Evolutionary conservation across 441 rosid genomes (phyloP).

Genomic region (Macaranga tanarius): DNA sequence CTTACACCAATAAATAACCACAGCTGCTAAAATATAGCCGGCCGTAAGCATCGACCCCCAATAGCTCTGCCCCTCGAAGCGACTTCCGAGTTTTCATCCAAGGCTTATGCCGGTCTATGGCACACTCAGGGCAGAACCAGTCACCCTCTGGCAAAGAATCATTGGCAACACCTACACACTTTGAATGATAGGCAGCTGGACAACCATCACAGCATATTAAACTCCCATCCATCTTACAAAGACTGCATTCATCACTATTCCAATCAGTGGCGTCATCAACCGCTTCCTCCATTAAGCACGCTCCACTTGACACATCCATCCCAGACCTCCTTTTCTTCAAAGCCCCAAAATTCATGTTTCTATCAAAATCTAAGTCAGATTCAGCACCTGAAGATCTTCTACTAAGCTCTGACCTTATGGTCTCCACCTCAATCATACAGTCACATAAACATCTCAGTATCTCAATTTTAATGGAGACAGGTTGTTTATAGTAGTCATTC

Average conservation of each 20-base stretch:
- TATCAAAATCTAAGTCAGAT: constrained; percentile 59
- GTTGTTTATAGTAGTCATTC: constrained; percentile 64
- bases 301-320: constrained; percentile 57
- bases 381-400: constrained; percentile 71
- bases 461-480: constrained; percentile 65
- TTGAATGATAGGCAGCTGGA: constrained; percentile 93
- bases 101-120: constrained; percentile 53
- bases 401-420: constrained; percentile 69
- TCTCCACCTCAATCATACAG: constrained; percentile 66
- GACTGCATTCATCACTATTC: constrained; percentile 92
- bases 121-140: constrained; percentile 96
- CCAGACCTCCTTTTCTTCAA: constrained; percentile 59
- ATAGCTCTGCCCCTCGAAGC: constrained; percentile 73
- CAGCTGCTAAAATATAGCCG: constrained; percentile 82
- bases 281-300: constrained; percentile 45
- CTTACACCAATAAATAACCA: constrained; percentile 93
- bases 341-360: constrained; percentile 44
- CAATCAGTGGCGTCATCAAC: constrained; percentile 41
- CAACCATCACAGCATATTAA: constrained; percentile 97
- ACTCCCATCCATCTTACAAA: constrained; percentile 96
- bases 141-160: constrained; percentile 85
- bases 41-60: constrained; percentile 78
- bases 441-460: constrained; percentile 80
- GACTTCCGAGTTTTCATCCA: constrained; percentile 53
- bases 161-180: constrained; percentile 84